Conservation (phyloP, 257 asterid species). For the Thymus quinquecostatus region DNA sequence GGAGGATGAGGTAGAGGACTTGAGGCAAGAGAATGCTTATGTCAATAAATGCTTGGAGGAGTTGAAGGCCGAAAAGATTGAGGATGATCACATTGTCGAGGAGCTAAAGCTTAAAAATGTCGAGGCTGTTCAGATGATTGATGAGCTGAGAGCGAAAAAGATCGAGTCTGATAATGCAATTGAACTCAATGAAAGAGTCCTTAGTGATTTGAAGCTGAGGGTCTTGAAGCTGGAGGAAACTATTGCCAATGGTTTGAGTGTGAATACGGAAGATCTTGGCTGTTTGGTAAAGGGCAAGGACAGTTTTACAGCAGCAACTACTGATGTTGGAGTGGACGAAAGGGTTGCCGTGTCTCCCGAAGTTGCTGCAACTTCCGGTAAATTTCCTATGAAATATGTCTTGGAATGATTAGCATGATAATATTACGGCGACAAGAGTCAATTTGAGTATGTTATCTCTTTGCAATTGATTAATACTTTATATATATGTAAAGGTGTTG, state of each 20-base stretch:
- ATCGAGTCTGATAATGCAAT: conserved; percentile 20
- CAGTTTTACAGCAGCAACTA: not conserved
- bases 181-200: conserved; percentile 12
- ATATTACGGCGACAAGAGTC: not conserved
- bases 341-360: not conserved
- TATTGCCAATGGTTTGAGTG: conserved; percentile 27
- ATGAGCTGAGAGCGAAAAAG: conserved; percentile 24
- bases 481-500: not conserved
- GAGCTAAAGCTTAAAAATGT: conserved; percentile 22
- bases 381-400: not conserved
- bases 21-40: conserved; percentile 19
- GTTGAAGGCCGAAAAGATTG: conserved; percentile 7
- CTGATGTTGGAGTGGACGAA: not conserved
- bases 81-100: conserved; percentile 8
- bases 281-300: not conserved
- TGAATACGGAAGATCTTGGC: conserved; percentile 30
- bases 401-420: not conserved
- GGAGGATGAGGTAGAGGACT: conserved; percentile 1
- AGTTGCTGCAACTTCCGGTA: conserved; percentile 9
- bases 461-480: not conserved
- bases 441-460: not conserved
- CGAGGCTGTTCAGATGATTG: conserved; percentile 19
- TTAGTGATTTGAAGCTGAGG: conserved; percentile 26
- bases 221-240: conserved; percentile 24
- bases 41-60: conserved; percentile 18